A percentile compares a stretch with the other conserved stretches of the same genome.
These are phyloP conservation scores for Pseudoperonospora humuli DNA, from an alignment of 352 stramenopile species.

Conservation along the genomic window DNA sequence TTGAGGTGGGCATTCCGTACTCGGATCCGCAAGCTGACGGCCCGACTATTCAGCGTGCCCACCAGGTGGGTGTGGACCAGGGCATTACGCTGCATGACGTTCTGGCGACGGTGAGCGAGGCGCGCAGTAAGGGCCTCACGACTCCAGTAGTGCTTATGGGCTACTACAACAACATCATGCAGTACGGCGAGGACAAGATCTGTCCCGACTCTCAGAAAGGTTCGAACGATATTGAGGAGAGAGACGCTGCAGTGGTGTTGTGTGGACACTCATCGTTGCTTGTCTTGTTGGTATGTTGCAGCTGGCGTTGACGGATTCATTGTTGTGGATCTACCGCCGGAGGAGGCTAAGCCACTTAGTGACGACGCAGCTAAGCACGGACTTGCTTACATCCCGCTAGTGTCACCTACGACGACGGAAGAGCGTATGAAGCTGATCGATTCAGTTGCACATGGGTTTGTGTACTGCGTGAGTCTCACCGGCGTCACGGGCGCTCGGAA, in stretches of 20 bases:
- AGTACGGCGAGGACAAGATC: slow-evolving; percentile 93
- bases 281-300: slow-evolving; percentile 8
- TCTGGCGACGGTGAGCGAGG: slow-evolving; percentile 89
- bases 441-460: slow-evolving; percentile 69
- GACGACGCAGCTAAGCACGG: slow-evolving; percentile 84
- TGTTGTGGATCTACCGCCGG: slow-evolving; percentile 95
- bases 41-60: slow-evolving; percentile 94
- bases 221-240: slow-evolving; percentile 5
- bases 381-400: slow-evolving; percentile 94
- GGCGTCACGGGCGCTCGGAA: slow-evolving; percentile 91
- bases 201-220: slow-evolving; percentile 71
- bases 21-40: slow-evolving; percentile 98
- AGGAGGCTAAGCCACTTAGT: slow-evolving; percentile 90
- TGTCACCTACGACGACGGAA: slow-evolving; percentile 96
- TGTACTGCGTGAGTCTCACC: slow-evolving; percentile 84
- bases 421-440: slow-evolving; percentile 84
- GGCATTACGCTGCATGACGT: slow-evolving; percentile 91
- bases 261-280: neutral
- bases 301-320: slow-evolving; percentile 96
- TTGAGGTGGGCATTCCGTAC: slow-evolving; percentile 96
- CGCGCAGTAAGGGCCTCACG: slow-evolving; percentile 86
- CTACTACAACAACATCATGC: slow-evolving; percentile 98
- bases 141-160: slow-evolving; percentile 98
- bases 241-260: neutral
- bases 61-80: slow-evolving; percentile 91